Evolutionary conservation across 495 filamentous ascomycete genomes (phyloP).

Genomic region (Parmelia sp.): DNA sequence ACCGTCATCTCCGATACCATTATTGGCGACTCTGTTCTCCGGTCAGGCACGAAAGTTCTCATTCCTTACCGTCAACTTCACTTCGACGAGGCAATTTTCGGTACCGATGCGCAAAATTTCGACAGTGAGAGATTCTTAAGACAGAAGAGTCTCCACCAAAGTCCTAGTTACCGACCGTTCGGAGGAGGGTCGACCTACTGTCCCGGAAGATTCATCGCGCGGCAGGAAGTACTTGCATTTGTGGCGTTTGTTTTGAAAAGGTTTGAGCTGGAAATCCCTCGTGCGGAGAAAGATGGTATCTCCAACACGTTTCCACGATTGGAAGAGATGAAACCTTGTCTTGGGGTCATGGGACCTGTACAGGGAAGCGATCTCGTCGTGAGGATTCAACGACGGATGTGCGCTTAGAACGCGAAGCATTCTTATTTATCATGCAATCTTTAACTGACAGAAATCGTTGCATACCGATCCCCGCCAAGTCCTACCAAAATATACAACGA

Average conservation of each 20-base stretch:
- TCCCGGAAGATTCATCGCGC: conserved; percentile 40
- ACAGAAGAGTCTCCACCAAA: conserved; percentile 16
- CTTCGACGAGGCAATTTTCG: conserved; percentile 23
- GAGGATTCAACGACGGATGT: too few relatives aligned
- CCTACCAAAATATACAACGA: too few relatives aligned
- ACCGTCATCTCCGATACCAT: conserved; percentile 15
- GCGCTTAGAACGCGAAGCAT: too few relatives aligned
- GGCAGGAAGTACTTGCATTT: conserved; percentile 34
- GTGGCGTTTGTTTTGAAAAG: conserved; percentile 34
- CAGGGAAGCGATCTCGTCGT: too few relatives aligned
- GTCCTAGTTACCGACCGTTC: conserved; percentile 31
- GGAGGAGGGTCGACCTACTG: conserved; percentile 39
- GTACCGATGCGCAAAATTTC: conserved; percentile 22
- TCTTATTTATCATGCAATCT: too few relatives aligned
- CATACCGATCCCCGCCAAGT: too few relatives aligned
- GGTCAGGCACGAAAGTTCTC: conserved; percentile 20
- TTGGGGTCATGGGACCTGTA: too few relatives aligned
- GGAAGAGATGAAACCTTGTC: too few relatives aligned
- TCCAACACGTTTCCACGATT: too few relatives aligned
- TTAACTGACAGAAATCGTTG: too few relatives aligned
- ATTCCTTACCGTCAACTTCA: conserved; percentile 31
- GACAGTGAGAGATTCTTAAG: conserved; percentile 26
- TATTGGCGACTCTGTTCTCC: conserved; percentile 24
- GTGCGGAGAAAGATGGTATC: too few relatives aligned
- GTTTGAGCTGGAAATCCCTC: too few relatives aligned